A percentile compares a stretch with the other conserved stretches of the same genome.
These are phyloP conservation scores for Colletotrichum orbiculare DNA, from an alignment of 2,329 filamentous ascomycete genomes.

Conservation along the genomic window DNA sequence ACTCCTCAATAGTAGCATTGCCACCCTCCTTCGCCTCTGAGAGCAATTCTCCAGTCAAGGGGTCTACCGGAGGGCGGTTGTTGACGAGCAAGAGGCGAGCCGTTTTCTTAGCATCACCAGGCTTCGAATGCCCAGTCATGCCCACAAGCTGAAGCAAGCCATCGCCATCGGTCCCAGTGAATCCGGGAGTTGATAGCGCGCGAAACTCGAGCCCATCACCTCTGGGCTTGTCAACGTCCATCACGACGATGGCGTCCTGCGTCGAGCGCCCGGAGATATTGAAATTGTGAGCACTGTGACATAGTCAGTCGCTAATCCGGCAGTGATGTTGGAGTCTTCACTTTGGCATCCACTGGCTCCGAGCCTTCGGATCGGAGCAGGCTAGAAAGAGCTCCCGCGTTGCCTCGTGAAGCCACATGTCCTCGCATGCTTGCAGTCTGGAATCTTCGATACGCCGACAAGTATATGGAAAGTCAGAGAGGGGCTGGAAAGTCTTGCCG, in stretches of 20 bases:
- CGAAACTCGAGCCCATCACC: conserved; percentile 39
- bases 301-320: neutral
- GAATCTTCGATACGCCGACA: conserved; percentile 44
- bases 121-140: conserved; percentile 43
- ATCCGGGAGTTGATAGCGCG: conserved; percentile 42
- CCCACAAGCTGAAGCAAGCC: conserved; percentile 45
- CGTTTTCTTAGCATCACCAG: conserved; percentile 29
- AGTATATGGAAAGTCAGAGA: conserved; percentile 44
- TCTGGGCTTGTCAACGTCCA: conserved; percentile 46
- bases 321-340: conserved; percentile 17
- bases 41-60: conserved; percentile 51
- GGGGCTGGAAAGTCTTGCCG: conserved; percentile 41
- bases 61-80: conserved; percentile 41
- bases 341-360: conserved; percentile 43
- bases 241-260: conserved; percentile 45
- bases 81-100: conserved; percentile 41
- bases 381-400: conserved; percentile 46
- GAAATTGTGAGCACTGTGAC: conserved; percentile 30
- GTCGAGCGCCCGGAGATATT: conserved; percentile 45
- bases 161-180: conserved; percentile 45
- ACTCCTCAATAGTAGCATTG: conserved; percentile 64
- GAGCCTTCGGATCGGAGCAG: conserved; percentile 40
- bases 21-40: conserved; percentile 73
- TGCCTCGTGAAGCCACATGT: conserved; percentile 46
- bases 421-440: conserved; percentile 44